Conservation (phyloP, 305 asterid genomes). For the Withania somnifera region DNA sequence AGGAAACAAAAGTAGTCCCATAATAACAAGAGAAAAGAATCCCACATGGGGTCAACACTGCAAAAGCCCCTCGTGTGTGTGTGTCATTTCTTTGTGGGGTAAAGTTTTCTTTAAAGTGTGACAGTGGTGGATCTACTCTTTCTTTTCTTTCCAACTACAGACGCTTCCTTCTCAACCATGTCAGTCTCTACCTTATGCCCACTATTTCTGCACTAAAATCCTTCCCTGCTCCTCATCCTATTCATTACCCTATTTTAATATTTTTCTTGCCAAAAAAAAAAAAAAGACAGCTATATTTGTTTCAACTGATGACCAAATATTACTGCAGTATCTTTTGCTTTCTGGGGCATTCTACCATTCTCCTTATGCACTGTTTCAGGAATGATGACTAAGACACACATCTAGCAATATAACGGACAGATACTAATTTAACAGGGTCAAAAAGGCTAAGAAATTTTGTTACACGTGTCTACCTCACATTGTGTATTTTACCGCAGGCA, state of each 20-base stretch:
- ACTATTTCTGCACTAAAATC: background rate
- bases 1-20: slow-evolving; percentile 3
- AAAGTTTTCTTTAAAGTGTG: background rate
- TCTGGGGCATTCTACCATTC: background rate
- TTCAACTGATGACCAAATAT: slow-evolving; percentile 5
- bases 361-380: background rate
- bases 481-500: background rate
- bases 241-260: background rate
- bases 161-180: background rate
- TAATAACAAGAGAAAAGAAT: background rate
- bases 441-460: background rate
- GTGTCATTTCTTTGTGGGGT: slow-evolving; percentile 5
- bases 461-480: background rate
- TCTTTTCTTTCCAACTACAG: background rate
- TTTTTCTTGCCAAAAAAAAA: background rate
- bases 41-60: background rate
- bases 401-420: background rate
- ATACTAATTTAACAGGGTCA: background rate
- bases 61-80: slow-evolving; percentile 6
- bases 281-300: background rate
- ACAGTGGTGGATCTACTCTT: slow-evolving; percentile 5
- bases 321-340: background rate
- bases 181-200: background rate
- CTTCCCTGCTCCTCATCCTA: background rate
- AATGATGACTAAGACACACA: background rate